Percentiles rank a stretch among this genome's conserved stretches.
Evolutionary conservation across 176 grass and related monocot genomes (phyloP).

Genomic region (Chloris gayana): DNA sequence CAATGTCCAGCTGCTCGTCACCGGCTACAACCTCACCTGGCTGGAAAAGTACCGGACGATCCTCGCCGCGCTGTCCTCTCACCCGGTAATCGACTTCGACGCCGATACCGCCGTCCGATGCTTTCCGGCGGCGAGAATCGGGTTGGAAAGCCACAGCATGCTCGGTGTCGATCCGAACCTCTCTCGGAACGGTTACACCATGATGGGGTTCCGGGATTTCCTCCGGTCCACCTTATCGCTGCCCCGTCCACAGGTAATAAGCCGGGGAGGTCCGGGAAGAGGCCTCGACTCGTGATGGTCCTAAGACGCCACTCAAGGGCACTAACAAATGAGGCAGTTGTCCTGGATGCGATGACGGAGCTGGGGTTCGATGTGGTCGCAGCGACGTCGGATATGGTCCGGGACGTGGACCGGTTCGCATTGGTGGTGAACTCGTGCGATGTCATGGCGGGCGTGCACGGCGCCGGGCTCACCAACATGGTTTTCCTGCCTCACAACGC

Average conservation of each 20-base stretch:
- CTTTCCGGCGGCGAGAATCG: conserved; percentile 49
- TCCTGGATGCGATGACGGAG: conserved; percentile 13
- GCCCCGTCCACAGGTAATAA: conserved; percentile 19
- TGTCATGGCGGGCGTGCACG: conserved; percentile 96
- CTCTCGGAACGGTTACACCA: conserved; percentile 38
- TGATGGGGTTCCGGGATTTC: conserved; percentile 67
- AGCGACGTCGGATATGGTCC: conserved; percentile 33
- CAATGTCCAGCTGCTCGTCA: conserved; percentile 52
- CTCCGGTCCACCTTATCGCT: conserved; percentile 45
- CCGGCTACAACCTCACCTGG: conserved; percentile 32
- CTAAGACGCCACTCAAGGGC: not conserved
- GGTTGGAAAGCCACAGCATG: conserved; percentile 51
- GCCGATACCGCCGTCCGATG: conserved; percentile 53
- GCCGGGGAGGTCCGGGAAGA: not conserved
- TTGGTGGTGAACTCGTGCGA: conserved; percentile 84
- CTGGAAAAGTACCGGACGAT: not conserved
- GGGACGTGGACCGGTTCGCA: conserved; percentile 19
- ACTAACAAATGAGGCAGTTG: conserved; percentile 42
- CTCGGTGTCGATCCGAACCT: conserved; percentile 46
- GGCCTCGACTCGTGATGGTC: too few species aligned
- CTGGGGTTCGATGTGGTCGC: conserved; percentile 60
- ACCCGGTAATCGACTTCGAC: conserved; percentile 57
- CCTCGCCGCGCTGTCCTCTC: not conserved
- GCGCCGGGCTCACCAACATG: conserved; percentile 94
- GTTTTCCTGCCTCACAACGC: conserved; percentile 80